Conservation (phyloP, 2,329 filamentous ascomycete genomes). For the Sporothrix luriei region DNA sequence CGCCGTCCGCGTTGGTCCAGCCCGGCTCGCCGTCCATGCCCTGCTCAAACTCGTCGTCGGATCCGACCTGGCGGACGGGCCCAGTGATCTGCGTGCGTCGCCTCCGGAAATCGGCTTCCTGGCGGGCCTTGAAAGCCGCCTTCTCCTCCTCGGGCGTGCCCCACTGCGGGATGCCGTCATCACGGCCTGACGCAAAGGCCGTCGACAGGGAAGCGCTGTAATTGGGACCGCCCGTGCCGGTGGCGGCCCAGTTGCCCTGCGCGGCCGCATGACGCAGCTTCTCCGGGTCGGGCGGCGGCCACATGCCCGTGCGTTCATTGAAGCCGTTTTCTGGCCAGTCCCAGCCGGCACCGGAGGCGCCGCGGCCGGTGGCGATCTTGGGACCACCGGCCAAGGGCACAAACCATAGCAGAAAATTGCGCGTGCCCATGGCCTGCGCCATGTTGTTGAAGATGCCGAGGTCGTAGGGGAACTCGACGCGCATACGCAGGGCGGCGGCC, state of each 20-base stretch:
- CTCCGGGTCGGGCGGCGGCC: conserved; percentile 66
- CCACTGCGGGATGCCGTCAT: conserved; percentile 36
- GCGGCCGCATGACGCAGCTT: conserved; percentile 52
- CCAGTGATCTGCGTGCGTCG: conserved; percentile 35
- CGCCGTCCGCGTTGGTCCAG: conserved; percentile 77
- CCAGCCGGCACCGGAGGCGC: conserved; percentile 54
- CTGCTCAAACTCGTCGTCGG: conserved; percentile 38
- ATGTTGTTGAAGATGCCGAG: conserved; percentile 74
- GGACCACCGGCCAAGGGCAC: conserved; percentile 64
- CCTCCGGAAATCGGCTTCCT: conserved; percentile 52
- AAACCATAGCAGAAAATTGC: conserved; percentile 68
- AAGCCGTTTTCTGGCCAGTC: conserved; percentile 75
- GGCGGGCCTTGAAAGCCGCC: conserved; percentile 54
- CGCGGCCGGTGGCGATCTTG: conserved; percentile 42
- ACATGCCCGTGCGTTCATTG: conserved; percentile 63
- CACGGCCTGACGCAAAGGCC: conserved; percentile 4
- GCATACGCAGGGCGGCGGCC: conserved; percentile 49
- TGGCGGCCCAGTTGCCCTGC: conserved; percentile 30
- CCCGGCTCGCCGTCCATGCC: conserved; percentile 55
- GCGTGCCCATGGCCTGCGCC: conserved; percentile 72
- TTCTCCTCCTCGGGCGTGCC: conserved; percentile 50
- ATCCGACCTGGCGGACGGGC: conserved; percentile 31
- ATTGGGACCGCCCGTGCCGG: not conserved
- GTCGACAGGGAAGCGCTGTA: not conserved
- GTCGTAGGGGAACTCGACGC: conserved; percentile 81